Evolutionary conservation across 2,329 filamentous ascomycete genomes (phyloP).

Genomic region (Penicillium polonicum): DNA sequence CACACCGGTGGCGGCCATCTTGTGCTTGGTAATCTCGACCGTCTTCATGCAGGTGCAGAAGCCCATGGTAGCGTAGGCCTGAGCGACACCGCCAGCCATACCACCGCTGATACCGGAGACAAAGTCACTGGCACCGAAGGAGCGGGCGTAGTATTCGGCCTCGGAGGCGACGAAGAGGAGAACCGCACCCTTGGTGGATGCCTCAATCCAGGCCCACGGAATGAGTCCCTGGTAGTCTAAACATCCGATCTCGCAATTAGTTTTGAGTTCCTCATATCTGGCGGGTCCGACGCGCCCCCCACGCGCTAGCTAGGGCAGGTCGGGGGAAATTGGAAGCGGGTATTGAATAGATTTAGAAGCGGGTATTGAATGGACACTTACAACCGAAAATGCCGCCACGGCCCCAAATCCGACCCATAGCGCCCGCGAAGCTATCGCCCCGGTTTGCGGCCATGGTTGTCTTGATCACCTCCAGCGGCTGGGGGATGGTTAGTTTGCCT

Average conservation of each 20-base stretch:
- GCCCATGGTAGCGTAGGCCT: conserved; percentile 99
- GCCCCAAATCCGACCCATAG: conserved; percentile 84
- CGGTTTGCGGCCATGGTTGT: conserved; percentile 99
- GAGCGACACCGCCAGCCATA: conserved; percentile 90
- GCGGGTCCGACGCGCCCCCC: conserved; percentile 10
- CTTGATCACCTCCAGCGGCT: conserved; percentile 98
- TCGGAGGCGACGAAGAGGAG: conserved; percentile 98
- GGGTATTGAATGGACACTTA: conserved; percentile 52
- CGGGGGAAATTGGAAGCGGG: conserved; percentile 16
- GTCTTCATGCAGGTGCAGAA: conserved; percentile 99
- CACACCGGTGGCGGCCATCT: conserved; percentile 77
- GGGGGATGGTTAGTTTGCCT: conserved; percentile 30
- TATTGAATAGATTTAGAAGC: conserved; percentile 6
- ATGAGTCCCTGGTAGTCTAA: conserved; percentile 98
- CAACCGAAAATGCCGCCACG: conserved; percentile 92
- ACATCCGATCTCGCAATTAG: conserved; percentile 14
- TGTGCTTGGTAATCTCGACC: conserved; percentile 98
- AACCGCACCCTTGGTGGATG: conserved; percentile 97
- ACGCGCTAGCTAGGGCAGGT: conserved; percentile 14
- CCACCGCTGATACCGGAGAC: conserved; percentile 84
- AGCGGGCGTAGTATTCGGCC: conserved; percentile 90
- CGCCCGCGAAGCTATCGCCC: conserved; percentile 76
- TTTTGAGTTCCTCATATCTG: conserved; percentile 12
- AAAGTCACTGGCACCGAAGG: conserved; percentile 81
- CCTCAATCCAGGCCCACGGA: conserved; percentile 99